These are phyloP conservation scores for Colletotrichum australisinense DNA, from an alignment of 2,329 filamentous ascomycete genomes.

Conservation along the genomic window DNA sequence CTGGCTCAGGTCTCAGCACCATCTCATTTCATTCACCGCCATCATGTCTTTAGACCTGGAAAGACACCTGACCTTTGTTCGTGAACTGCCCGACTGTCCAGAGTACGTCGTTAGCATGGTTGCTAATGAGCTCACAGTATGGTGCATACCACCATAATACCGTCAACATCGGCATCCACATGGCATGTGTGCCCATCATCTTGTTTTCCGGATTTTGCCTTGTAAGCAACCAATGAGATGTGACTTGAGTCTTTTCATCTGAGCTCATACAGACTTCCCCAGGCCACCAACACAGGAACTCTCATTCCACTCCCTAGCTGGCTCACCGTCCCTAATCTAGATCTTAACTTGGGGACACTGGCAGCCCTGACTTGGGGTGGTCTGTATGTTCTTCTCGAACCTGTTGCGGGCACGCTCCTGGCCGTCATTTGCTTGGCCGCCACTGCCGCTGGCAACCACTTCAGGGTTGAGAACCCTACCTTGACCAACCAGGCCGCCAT, in stretches of 20 bases:
- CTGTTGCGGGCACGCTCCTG: conserved; percentile 85
- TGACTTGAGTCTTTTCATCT: background rate
- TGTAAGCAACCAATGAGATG: conserved; percentile 61
- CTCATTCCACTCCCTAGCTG: conserved; percentile 74
- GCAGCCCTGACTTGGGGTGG: conserved; percentile 75
- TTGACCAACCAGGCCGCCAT: conserved; percentile 68
- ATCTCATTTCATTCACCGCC: conserved; percentile 23
- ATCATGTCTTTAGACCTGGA: conserved; percentile 80
- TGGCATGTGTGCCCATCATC: conserved; percentile 82
- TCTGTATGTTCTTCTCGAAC: conserved; percentile 92
- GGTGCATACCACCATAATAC: conserved; percentile 85
- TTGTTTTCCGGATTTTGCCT: conserved; percentile 77
- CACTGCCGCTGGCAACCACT: conserved; percentile 80
- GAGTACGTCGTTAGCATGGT: background rate
- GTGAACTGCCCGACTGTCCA: conserved; percentile 41
- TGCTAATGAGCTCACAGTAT: conserved; percentile 66
- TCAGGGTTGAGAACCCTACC: conserved; percentile 68
- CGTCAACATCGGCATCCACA: conserved; percentile 83
- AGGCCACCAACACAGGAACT: conserved; percentile 72
- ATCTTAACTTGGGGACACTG: conserved; percentile 75
- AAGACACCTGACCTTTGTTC: conserved; percentile 84
- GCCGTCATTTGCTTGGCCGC: conserved; percentile 80
- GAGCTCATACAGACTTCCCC: conserved; percentile 34
- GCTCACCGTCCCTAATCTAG: conserved; percentile 75
- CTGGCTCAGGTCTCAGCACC: conserved; percentile 21